phyloP scores from a whole-genome alignment of 192 early-diverging fungal genomes.

The Coemansia sp. region DNA sequence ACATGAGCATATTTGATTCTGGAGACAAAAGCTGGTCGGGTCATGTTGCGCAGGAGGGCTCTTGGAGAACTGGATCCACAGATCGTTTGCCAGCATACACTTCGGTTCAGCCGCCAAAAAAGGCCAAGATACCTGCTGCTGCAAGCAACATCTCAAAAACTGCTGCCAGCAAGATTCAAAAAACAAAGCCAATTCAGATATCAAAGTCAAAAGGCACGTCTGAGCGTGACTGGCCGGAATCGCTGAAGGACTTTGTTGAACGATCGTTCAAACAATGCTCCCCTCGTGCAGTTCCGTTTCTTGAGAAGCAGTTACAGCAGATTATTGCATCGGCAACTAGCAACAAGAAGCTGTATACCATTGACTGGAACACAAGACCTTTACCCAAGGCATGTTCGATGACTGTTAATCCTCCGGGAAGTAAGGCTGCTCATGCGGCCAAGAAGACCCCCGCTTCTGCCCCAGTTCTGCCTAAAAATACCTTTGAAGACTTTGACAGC shows the following conservation, averaged over 20 bases:
- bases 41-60: background rate
- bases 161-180: background rate
- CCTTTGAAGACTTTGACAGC: conserved; percentile 31
- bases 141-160: background rate
- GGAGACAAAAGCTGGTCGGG: background rate
- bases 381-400: conserved; percentile 43
- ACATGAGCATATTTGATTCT: conserved; percentile 9
- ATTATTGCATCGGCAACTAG: conserved; percentile 35
- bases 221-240: conserved; percentile 33
- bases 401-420: too few relatives aligned
- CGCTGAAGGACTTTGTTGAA: conserved; percentile 41
- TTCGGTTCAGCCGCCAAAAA: conserved; percentile 32
- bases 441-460: conserved; percentile 3
- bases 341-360: conserved; percentile 43
- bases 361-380: conserved; percentile 37
- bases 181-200: background rate
- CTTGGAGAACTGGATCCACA: conserved; percentile 8
- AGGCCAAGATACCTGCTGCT: conserved; percentile 7
- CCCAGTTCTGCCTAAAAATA: conserved; percentile 6
- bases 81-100: conserved; percentile 34
- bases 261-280: conserved; percentile 47
- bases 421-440: too few relatives aligned
- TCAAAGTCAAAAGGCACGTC: background rate
- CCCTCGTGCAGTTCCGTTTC: background rate
- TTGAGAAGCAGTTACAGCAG: conserved; percentile 50